These are phyloP conservation scores for Apophysomyces ossiformis DNA, from an alignment of 371 early-diverging fungal genomes.

Conservation along the genomic window DNA sequence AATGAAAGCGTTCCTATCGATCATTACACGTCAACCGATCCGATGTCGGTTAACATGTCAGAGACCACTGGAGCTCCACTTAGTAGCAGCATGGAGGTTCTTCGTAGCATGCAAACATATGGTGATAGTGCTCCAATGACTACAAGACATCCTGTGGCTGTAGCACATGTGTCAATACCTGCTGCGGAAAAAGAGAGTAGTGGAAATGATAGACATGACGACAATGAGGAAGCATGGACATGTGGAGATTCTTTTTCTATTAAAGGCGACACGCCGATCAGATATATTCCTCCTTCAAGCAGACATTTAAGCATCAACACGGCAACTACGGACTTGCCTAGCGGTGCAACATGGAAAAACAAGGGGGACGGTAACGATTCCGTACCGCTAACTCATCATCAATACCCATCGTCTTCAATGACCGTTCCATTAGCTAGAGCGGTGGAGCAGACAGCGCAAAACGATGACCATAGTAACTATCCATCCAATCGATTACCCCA, in stretches of 20 bases:
- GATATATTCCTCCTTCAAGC: conserved; percentile 39
- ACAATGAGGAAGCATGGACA: conserved; percentile 31
- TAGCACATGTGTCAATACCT: conserved; percentile 20
- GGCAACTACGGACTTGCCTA: conserved; percentile 33
- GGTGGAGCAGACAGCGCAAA: conserved; percentile 21
- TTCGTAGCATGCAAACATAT: conserved; percentile 40
- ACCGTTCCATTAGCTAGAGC: conserved; percentile 49
- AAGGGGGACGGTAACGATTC: conserved; percentile 15
- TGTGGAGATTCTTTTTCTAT: conserved; percentile 37
- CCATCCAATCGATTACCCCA: conserved; percentile 15
- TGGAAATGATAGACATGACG: neutral
- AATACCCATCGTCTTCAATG: conserved; percentile 46
- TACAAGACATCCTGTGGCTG: neutral
- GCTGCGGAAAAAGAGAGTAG: neutral
- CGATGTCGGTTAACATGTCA: conserved; percentile 13
- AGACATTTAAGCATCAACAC: conserved; percentile 40
- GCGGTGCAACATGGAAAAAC: conserved; percentile 27
- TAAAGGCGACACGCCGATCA: conserved; percentile 34
- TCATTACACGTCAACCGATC: conserved; percentile 20
- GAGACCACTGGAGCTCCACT: conserved; percentile 27
- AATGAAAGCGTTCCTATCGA: conserved; percentile 27
- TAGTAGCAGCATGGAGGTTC: conserved; percentile 46
- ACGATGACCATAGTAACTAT: conserved; percentile 11
- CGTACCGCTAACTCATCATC: conserved; percentile 36
- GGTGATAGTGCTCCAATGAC: conserved; percentile 24